Percentiles rank a stretch among this genome's conserved stretches.
Conservation (phyloP, 2,329 filamentous ascomycete genomes). For the Ascochyta lentis region DNA sequence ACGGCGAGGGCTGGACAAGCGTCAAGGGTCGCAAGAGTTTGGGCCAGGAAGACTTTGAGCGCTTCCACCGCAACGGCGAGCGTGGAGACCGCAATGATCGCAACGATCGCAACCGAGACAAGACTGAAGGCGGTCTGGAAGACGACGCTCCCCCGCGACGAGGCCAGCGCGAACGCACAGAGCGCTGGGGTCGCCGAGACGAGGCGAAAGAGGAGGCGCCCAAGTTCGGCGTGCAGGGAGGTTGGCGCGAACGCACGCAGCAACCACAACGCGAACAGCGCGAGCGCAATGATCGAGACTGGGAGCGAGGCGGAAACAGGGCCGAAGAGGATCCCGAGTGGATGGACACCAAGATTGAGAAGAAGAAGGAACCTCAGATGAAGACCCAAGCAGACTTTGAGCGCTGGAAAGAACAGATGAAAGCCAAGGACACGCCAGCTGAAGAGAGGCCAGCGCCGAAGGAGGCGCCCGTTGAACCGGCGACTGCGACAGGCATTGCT, state of each 20-base stretch:
- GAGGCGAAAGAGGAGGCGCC: conserved; percentile 58
- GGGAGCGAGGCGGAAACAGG: conserved; percentile 60
- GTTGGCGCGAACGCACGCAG: conserved; percentile 62
- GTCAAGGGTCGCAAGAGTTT: conserved; percentile 78
- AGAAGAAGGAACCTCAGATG: conserved; percentile 72
- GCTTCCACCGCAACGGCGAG: conserved; percentile 64
- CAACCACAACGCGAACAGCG: conserved; percentile 27
- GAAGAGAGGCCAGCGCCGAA: conserved; percentile 56
- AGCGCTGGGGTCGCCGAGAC: conserved; percentile 73
- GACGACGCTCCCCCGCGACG: conserved; percentile 62
- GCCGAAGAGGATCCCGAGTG: conserved; percentile 79
- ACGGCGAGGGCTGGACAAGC: conserved; percentile 75
- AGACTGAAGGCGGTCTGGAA: conserved; percentile 44
- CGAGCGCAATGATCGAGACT: conserved; percentile 60
- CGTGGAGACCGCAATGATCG: conserved; percentile 3
- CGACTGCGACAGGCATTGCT: conserved; percentile 28
- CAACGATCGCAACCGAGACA: conserved; percentile 60
- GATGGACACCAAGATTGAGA: conserved; percentile 73
- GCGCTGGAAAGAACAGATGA: conserved; percentile 93
- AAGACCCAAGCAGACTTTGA: conserved; percentile 92
- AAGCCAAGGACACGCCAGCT: conserved; percentile 61
- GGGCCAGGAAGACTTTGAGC: conserved; percentile 73
- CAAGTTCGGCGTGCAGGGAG: conserved; percentile 54
- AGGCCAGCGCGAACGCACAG: conserved; percentile 64
- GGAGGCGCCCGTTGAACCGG: conserved; percentile 27